Evolutionary conservation across 2,329 filamentous ascomycete species (phyloP).

Genomic region (Lachnellula cervina): DNA sequence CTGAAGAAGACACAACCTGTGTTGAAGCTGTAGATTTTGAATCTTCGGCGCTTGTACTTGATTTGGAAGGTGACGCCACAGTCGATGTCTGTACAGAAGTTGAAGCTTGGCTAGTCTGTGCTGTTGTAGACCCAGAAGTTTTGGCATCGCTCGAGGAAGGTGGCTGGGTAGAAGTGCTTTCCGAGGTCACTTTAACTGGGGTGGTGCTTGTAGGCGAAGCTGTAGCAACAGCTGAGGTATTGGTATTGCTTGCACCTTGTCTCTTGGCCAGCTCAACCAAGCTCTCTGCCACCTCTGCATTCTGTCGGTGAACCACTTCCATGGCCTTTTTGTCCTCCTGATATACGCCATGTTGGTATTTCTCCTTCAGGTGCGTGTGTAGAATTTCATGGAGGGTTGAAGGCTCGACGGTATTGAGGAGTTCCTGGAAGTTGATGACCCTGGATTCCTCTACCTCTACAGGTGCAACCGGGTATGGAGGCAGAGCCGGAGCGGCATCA

Average conservation of each 20-base stretch:
- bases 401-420: conserved; percentile 52
- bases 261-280: conserved; percentile 62
- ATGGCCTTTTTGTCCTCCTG: conserved; percentile 59
- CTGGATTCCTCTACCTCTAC: conserved; percentile 24
- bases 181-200: not conserved
- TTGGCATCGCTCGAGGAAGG: not conserved
- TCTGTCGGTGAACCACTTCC: conserved; percentile 55
- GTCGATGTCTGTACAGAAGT: not conserved
- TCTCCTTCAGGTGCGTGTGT: conserved; percentile 55
- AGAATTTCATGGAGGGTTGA: conserved; percentile 62
- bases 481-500: conserved; percentile 4
- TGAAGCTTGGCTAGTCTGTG: not conserved
- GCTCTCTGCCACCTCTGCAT: conserved; percentile 57
- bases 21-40: not conserved
- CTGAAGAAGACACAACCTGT: not conserved
- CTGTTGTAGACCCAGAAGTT: not conserved
- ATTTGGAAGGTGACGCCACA: not conserved
- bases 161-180: not conserved
- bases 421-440: conserved; percentile 41
- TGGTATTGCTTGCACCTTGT: conserved; percentile 36
- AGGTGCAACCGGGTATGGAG: not conserved
- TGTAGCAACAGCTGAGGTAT: conserved; percentile 10
- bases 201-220: conserved; percentile 8
- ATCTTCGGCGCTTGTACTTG: not conserved
- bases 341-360: conserved; percentile 66